A percentile compares a stretch with the other conserved stretches of the same genome.
Conservation (phyloP, 106 monocot species). For the Narthecium ossifragum region DNA sequence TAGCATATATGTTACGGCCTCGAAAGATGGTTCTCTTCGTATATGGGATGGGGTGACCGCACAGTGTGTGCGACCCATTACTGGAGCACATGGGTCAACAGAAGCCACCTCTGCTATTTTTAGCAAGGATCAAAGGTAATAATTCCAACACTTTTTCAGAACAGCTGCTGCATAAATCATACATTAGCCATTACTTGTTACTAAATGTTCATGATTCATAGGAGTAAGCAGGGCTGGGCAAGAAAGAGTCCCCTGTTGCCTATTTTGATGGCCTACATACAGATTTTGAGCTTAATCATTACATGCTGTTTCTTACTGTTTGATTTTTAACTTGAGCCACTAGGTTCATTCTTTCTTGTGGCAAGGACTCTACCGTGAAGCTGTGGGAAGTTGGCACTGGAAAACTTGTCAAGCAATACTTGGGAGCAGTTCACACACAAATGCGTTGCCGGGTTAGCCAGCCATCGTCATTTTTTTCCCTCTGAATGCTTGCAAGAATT, state of each 20-base stretch:
- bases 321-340: neutral
- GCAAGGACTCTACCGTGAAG: constrained; percentile 85
- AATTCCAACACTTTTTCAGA: no score
- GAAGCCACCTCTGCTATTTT: constrained; percentile 86
- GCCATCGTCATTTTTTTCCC: neutral
- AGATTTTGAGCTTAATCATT: no score
- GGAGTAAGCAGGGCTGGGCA: no score
- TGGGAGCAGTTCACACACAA: constrained; percentile 74
- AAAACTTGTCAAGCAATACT: constrained; percentile 80
- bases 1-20: constrained; percentile 77
- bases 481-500: no score
- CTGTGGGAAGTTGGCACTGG: constrained; percentile 94
- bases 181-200: no score
- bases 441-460: constrained; percentile 65
- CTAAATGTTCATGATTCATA: no score
- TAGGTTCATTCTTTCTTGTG: constrained; percentile 89
- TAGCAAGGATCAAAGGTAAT: constrained; percentile 83
- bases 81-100: constrained; percentile 58
- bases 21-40: constrained; percentile 80
- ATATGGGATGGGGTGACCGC: constrained; percentile 84
- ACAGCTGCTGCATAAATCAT: no score
- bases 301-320: no score
- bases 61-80: constrained; percentile 63
- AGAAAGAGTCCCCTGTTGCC: no score
- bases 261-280: no score